These are phyloP conservation scores for Lactarius deliciosus DNA, from an alignment of 768 basidiomycete genomes.

Conservation along the genomic window DNA sequence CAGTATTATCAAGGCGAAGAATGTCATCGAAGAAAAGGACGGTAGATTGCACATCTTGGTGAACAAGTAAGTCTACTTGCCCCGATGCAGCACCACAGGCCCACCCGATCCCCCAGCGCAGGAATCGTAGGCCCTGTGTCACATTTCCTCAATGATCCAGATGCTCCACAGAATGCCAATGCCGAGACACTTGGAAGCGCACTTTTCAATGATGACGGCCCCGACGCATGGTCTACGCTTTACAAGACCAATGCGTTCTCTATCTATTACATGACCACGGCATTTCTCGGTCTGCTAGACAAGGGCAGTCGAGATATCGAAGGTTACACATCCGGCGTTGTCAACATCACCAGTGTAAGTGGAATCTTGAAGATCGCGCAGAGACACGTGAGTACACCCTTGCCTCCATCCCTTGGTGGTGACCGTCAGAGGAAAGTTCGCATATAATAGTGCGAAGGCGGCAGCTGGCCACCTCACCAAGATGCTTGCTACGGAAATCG, in stretches of 20 bases:
- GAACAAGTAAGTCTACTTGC: constrained; percentile 62
- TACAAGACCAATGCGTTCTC: constrained; percentile 72
- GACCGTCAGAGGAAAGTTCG: constrained; percentile 51
- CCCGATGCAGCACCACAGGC: neutral
- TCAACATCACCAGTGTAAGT: constrained; percentile 79
- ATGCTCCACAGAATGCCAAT: constrained; percentile 58
- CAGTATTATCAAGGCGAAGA: constrained; percentile 59
- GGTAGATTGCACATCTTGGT: constrained; percentile 76
- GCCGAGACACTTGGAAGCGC: constrained; percentile 66
- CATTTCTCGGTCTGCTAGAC: constrained; percentile 72
- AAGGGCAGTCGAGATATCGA: constrained; percentile 63
- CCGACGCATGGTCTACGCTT: constrained; percentile 60
- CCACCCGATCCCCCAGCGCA: constrained; percentile 47
- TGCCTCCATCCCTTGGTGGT: neutral
- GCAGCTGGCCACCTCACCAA: constrained; percentile 75
- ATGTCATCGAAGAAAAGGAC: constrained; percentile 54
- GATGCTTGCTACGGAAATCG: constrained; percentile 74
- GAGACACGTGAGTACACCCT: constrained; percentile 58
- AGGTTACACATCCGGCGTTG: constrained; percentile 61
- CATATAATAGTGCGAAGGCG: constrained; percentile 79
- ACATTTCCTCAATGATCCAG: constrained; percentile 54
- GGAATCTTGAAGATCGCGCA: constrained; percentile 70
- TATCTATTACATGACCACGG: constrained; percentile 74
- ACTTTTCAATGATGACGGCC: constrained; percentile 65
- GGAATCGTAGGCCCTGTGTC: constrained; percentile 70